phyloP scores from a whole-genome alignment of 805 yeast species.

The Ogataea sp. region DNA sequence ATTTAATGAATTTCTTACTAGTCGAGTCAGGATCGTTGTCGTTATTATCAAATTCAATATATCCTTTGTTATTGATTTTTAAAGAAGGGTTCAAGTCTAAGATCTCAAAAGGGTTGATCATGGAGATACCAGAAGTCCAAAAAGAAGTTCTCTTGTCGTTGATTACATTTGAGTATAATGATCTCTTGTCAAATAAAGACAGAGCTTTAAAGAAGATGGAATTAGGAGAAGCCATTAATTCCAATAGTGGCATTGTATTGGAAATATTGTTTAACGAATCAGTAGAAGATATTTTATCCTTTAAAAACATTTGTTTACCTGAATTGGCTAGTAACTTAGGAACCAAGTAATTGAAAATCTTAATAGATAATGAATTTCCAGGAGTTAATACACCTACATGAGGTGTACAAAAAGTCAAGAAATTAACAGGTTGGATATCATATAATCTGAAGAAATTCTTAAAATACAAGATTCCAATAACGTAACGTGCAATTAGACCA shows the following conservation, averaged over 20 bases:
- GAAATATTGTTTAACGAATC: not conserved
- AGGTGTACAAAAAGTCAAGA: slow-evolving; percentile 61
- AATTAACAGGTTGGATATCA: slow-evolving; percentile 46
- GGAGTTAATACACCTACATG: slow-evolving; percentile 63
- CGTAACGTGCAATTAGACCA: slow-evolving; percentile 75
- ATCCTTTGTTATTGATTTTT: slow-evolving; percentile 33
- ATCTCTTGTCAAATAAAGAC: slow-evolving; percentile 38
- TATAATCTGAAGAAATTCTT: slow-evolving; percentile 38
- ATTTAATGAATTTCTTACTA: slow-evolving; percentile 21
- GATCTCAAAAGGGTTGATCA: slow-evolving; percentile 48
- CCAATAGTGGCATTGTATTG: slow-evolving; percentile 40
- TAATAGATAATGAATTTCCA: slow-evolving; percentile 40
- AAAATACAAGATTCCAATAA: slow-evolving; percentile 60
- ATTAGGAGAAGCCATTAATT: slow-evolving; percentile 54
- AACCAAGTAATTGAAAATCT: slow-evolving; percentile 52
- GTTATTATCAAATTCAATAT: slow-evolving; percentile 31
- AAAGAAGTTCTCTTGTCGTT: slow-evolving; percentile 78
- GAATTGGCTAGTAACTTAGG: slow-evolving; percentile 62
- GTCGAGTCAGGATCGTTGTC: slow-evolving; percentile 9
- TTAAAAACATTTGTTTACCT: slow-evolving; percentile 67
- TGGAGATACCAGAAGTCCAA: slow-evolving; percentile 72
- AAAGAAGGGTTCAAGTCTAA: slow-evolving; percentile 24
- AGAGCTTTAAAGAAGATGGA: slow-evolving; percentile 57
- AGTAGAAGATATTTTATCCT: slow-evolving; percentile 27
- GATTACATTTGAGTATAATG: slow-evolving; percentile 67